Evolutionary conservation across 345 rosid genomes (phyloP).

Genomic region (Bruguiera gymnorhiza): DNA sequence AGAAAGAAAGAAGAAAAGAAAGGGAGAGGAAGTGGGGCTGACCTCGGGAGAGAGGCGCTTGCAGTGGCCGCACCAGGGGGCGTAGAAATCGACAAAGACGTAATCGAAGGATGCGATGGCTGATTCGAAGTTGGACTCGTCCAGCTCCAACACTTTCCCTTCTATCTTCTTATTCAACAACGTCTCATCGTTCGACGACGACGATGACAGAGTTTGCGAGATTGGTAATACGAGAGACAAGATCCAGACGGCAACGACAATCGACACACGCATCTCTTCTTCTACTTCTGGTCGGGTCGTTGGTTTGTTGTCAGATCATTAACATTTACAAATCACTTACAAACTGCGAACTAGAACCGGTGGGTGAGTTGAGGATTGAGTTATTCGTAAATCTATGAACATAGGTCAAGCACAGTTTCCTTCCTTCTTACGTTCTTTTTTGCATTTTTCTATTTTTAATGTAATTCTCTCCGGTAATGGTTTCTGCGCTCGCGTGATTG

Average conservation of each 20-base stretch:
- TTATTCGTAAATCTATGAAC: too few species aligned
- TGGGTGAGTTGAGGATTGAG: too few species aligned
- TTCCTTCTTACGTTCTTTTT: too few species aligned
- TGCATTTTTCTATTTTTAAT: too few species aligned
- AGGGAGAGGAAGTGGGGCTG: neutral
- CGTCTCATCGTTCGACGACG: neutral
- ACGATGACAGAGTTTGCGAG: neutral
- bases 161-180: conserved; percentile 27
- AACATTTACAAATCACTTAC: too few species aligned
- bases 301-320: too few species aligned
- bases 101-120: conserved; percentile 72
- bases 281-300: too few species aligned
- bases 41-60: conserved; percentile 92
- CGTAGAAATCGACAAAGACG: conserved; percentile 84
- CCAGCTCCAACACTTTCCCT: conserved; percentile 74
- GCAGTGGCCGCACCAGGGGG: conserved; percentile 99
- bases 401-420: too few species aligned
- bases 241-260: neutral
- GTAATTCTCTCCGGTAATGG: too few species aligned
- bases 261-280: too few species aligned
- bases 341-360: too few species aligned
- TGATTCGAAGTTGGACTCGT: conserved; percentile 76
- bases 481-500: too few species aligned
- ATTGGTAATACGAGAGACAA: neutral
- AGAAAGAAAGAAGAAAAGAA: neutral